These are phyloP conservation scores for Capsella bursapastoris DNA, from an alignment of 345 rosid species.

Conservation along the genomic window DNA sequence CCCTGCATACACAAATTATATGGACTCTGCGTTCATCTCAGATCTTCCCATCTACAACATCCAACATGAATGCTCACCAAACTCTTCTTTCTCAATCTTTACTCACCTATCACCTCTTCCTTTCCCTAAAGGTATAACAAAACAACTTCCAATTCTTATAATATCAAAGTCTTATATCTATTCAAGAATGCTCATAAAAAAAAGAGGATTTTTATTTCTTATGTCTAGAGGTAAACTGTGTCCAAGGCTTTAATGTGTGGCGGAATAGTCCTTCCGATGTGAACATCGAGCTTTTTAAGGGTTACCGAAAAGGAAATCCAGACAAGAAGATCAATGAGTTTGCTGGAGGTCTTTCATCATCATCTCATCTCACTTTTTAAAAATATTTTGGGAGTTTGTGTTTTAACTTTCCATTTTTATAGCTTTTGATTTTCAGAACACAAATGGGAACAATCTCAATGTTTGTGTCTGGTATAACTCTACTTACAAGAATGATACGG, in stretches of 20 bases:
- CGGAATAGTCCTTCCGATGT: slow-evolving; percentile 65
- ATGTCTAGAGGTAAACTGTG: slow-evolving; percentile 63
- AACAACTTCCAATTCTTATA: too few species aligned
- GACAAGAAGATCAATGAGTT: slow-evolving; percentile 72
- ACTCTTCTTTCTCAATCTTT: slow-evolving; percentile 49
- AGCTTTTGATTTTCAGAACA: slow-evolving; percentile 91
- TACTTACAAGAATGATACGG: slow-evolving; percentile 55
- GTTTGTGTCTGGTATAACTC: slow-evolving; percentile 90
- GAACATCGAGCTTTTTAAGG: slow-evolving; percentile 66
- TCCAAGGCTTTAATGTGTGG: slow-evolving; percentile 65
- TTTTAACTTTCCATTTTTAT: slow-evolving; percentile 30
- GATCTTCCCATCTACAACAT: slow-evolving; percentile 60
- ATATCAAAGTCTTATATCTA: background rate
- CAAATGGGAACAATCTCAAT: slow-evolving; percentile 59
- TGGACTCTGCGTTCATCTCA: slow-evolving; percentile 67
- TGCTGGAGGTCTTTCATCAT: slow-evolving; percentile 62
- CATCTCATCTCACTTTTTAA: slow-evolving; percentile 10
- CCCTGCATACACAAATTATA: slow-evolving; percentile 46
- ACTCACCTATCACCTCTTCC: slow-evolving; percentile 34
- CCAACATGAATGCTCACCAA: slow-evolving; percentile 56
- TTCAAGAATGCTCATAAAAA: background rate
- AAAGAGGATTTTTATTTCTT: slow-evolving; percentile 18
- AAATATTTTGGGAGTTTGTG: background rate
- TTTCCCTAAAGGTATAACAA: slow-evolving; percentile 51
- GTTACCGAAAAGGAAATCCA: slow-evolving; percentile 71